Evolutionary conservation across 2,329 filamentous ascomycete genomes (phyloP).

Genomic region (Calonectria pauciramosa): DNA sequence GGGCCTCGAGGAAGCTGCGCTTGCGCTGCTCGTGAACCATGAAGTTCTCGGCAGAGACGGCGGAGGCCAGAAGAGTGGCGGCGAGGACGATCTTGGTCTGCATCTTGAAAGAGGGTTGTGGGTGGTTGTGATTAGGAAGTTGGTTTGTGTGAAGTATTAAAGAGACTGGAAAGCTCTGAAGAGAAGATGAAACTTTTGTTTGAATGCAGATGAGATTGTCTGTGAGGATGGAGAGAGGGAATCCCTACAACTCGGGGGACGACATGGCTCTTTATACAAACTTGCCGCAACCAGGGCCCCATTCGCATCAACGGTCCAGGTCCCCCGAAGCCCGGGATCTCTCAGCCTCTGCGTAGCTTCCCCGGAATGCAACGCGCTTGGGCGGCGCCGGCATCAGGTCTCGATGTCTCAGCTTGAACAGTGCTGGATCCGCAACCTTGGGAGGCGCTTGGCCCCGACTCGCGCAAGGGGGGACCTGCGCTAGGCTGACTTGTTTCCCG

Average conservation of each 20-base stretch:
- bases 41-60: conserved; percentile 44
- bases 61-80: conserved; percentile 44
- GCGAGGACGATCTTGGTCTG: conserved; percentile 45
- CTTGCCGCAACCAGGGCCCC: background rate
- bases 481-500: background rate
- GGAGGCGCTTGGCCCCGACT: conserved; percentile 31
- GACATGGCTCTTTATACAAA: conserved; percentile 19
- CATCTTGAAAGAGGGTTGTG: conserved; percentile 40
- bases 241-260: background rate
- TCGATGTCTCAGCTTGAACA: conserved; percentile 16
- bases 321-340: background rate
- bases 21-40: conserved; percentile 47
- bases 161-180: background rate
- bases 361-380: conserved; percentile 20
- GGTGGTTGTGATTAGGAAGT: background rate
- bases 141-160: background rate
- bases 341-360: conserved; percentile 10
- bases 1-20: conserved; percentile 42
- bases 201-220: background rate
- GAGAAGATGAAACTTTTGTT: background rate
- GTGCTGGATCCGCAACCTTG: background rate
- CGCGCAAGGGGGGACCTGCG: conserved; percentile 16
- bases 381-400: background rate
- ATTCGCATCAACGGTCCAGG: background rate
- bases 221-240: background rate